Evolutionary conservation across 768 basidiomycete species (phyloP).

Genomic region (Coprinellus micaceus): DNA sequence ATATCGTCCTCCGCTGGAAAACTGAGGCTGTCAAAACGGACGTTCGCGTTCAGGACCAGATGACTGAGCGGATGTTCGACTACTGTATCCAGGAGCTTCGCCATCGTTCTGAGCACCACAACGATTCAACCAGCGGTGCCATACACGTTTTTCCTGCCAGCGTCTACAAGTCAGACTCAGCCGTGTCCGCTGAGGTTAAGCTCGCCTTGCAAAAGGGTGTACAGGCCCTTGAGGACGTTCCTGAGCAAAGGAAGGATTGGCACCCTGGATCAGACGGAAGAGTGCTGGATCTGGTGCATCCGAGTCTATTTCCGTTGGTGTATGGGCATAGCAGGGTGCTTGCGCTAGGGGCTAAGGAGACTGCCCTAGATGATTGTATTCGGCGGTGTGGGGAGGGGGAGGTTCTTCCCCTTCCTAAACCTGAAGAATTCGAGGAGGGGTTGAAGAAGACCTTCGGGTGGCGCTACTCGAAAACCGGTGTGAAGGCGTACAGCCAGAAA

Average conservation of each 20-base stretch:
- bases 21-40: constrained; percentile 1
- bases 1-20: constrained; percentile 14
- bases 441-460: neutral
- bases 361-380: constrained; percentile 13
- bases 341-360: neutral
- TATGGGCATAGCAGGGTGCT: constrained; percentile 26
- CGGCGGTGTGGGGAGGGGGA: constrained; percentile 9
- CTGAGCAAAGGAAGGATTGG: constrained; percentile 37
- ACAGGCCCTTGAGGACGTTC: constrained; percentile 30
- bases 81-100: constrained; percentile 17
- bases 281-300: constrained; percentile 44
- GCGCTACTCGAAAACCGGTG: constrained; percentile 3
- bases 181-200: constrained; percentile 19
- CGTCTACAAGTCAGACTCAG: constrained; percentile 18
- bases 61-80: constrained; percentile 16
- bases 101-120: constrained; percentile 15
- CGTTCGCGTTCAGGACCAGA: constrained; percentile 4
- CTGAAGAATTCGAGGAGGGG: neutral
- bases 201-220: constrained; percentile 19
- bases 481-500: constrained; percentile 11
- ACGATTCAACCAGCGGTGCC: constrained; percentile 9
- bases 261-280: constrained; percentile 38
- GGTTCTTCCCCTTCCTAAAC: neutral
- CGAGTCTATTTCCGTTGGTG: constrained; percentile 35
- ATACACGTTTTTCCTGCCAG: constrained; percentile 13